Base-by-base conservation (phyloP, 164 flowering plant genomes). In the Magnolia sinica region DNA sequence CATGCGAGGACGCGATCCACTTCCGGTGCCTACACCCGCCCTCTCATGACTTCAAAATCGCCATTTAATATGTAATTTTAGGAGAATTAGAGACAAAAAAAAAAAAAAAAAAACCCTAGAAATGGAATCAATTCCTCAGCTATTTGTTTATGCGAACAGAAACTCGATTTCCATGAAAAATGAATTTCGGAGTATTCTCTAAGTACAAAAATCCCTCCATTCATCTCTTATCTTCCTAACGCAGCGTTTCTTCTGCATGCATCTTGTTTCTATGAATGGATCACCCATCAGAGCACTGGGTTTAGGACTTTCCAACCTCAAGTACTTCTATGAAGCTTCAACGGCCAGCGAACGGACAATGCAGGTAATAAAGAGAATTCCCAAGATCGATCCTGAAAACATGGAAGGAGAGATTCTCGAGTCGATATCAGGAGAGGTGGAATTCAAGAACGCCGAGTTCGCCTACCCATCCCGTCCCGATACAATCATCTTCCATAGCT, bases 391-490 rank as follows among this genome's bases (percentile, higher is more conserved):
- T 77, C 86, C 92, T 4, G 94, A 87, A 22, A 83, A 86, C 84
- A 83, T 81, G 86, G 87, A 86, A n/a, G 98, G 97, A 20, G 78
- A 89, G 71, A 84, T 85, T 18, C 67, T 92, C 16, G 77, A 80
- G 2, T 76, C 67, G 1, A 85, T 91, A 20, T 72, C 81, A 1
- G 98, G 97, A 22, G 85, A 89, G 71, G 89, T 95, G 8, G 92
- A 90, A 76, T 91, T 95, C 83, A 86, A 64, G n/a, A 84, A 91
- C 51, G 86, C 91, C 1, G 78, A 83, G 29, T 95, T 95, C 74
- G 89, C 93, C 0, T 95, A 95, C 84, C 97, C 98, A 1, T 91
- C 97, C 11, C 81, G 97, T 71, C 89, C 91, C 9, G 94, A 90
- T 7, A 80, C 75, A 75, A 37, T 75, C 49, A 86, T 93, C 52